A percentile compares a stretch with the other conserved stretches of the same genome.
These are phyloP conservation scores for Kingdonia uniflora DNA, from an alignment of 164 flowering plant genomes.

Conservation along the genomic window DNA sequence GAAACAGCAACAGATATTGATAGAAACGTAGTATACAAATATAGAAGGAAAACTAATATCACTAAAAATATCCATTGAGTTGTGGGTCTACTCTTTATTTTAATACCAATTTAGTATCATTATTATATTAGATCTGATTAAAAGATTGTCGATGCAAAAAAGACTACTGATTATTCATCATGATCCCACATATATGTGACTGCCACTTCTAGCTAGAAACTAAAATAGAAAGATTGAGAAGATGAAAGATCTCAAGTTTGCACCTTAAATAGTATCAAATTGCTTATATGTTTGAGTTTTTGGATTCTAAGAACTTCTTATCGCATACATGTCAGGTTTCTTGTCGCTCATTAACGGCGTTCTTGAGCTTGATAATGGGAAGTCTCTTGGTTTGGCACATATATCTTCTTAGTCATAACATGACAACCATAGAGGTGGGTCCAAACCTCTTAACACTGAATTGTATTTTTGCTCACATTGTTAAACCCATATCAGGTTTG, in stretches of 20 bases:
- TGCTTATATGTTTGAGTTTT: background rate
- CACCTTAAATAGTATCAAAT: background rate
- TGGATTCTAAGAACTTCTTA: background rate
- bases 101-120: no score
- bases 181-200: background rate
- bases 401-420: slow-evolving; percentile 47
- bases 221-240: background rate
- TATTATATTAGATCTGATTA: no score
- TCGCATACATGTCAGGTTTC: slow-evolving; percentile 21
- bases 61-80: no score
- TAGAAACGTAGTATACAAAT: no score
- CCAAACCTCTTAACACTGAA: background rate
- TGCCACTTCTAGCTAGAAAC: background rate
- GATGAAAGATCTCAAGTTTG: background rate
- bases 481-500: no score
- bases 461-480: no score
- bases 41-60: no score
- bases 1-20: no score
- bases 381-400: slow-evolving; percentile 64
- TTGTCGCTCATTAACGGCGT: slow-evolving; percentile 27
- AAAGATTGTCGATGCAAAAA: no score
- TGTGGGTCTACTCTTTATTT: no score
- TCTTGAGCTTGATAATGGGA: slow-evolving; percentile 39
- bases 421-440: slow-evolving; percentile 79
- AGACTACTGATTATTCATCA: no score